Percentiles rank a stretch among this genome's conserved stretches.
Conservation (phyloP, 768 basidiomycete genomes). For the Dioszegia crocea region DNA sequence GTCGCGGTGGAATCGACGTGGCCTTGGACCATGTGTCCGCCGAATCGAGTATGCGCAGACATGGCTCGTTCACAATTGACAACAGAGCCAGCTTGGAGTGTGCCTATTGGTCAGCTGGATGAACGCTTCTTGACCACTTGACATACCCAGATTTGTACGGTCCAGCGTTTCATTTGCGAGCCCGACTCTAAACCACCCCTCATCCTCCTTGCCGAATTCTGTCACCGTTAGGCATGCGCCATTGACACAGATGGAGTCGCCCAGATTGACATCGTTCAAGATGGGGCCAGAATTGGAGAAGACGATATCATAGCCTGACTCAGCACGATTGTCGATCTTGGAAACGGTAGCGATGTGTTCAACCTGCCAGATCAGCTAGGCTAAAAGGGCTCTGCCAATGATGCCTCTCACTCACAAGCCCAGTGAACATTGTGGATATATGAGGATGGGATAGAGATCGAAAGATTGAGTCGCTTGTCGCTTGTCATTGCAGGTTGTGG, state of each 20-base stretch:
- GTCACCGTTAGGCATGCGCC: slow-evolving; percentile 88
- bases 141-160: slow-evolving; percentile 80
- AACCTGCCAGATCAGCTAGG: slow-evolving; percentile 57
- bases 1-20: slow-evolving; percentile 89
- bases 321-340: slow-evolving; percentile 52
- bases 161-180: slow-evolving; percentile 91
- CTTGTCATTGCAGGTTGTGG: too few species aligned
- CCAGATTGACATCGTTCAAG: slow-evolving; percentile 80
- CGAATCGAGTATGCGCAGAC: slow-evolving; percentile 83
- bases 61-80: slow-evolving; percentile 94
- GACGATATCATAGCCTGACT: slow-evolving; percentile 55
- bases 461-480: not conserved
- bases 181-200: slow-evolving; percentile 86
- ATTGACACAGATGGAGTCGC: slow-evolving; percentile 67
- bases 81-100: slow-evolving; percentile 69
- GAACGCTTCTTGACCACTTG: too few species aligned
- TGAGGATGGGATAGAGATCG: not conserved
- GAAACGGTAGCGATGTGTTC: slow-evolving; percentile 80
- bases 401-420: slow-evolving; percentile 20
- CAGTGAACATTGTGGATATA: slow-evolving; percentile 18
- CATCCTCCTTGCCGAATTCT: slow-evolving; percentile 55
- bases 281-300: slow-evolving; percentile 72
- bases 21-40: slow-evolving; percentile 98
- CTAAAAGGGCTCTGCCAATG: too few species aligned
- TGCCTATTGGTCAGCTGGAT: slow-evolving; percentile 56